Conservation (phyloP, 495 filamentous ascomycete genomes). For the Hypoxylon perforatum region DNA sequence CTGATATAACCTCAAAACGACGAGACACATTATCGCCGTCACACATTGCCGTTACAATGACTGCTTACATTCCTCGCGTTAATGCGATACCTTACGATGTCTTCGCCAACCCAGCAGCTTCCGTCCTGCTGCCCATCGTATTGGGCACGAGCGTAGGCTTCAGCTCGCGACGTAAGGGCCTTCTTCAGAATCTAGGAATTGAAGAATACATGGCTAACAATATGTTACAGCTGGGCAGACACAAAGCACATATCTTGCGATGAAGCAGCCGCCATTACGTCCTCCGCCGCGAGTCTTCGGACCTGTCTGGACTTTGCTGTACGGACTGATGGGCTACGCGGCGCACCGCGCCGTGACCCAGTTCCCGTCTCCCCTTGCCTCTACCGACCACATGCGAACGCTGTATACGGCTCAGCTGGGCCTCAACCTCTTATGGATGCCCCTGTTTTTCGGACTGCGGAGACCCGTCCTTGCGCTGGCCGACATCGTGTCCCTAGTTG, state of each 20-base stretch:
- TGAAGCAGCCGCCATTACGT: conserved; percentile 82
- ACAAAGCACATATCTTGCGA: conserved; percentile 69
- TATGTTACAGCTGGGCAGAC: conserved; percentile 63
- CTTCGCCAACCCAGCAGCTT: conserved; percentile 72
- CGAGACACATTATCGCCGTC: neutral
- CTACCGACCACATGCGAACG: conserved; percentile 53
- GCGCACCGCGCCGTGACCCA: conserved; percentile 71
- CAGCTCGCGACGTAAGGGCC: conserved; percentile 63
- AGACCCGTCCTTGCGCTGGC: conserved; percentile 77
- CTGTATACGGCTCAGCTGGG: conserved; percentile 87
- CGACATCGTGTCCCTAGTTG: conserved; percentile 78
- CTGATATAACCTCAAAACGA: neutral
- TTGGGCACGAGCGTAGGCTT: conserved; percentile 73
- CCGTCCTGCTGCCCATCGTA: conserved; percentile 75
- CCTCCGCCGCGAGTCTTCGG: conserved; percentile 86
- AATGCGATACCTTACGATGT: conserved; percentile 68
- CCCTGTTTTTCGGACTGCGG: conserved; percentile 83
- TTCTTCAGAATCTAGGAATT: neutral
- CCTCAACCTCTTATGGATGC: conserved; percentile 92
- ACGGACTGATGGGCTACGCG: conserved; percentile 89
- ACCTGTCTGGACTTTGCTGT: conserved; percentile 87
- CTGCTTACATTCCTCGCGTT: conserved; percentile 69
- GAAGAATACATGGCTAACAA: neutral
- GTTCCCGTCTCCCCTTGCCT: conserved; percentile 41
- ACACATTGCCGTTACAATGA: conserved; percentile 70